A percentile compares a stretch with the other conserved stretches of the same genome.
phyloP scores from a whole-genome alignment of 1,284 basidiomycete species.

The Malassezia restricta region DNA sequence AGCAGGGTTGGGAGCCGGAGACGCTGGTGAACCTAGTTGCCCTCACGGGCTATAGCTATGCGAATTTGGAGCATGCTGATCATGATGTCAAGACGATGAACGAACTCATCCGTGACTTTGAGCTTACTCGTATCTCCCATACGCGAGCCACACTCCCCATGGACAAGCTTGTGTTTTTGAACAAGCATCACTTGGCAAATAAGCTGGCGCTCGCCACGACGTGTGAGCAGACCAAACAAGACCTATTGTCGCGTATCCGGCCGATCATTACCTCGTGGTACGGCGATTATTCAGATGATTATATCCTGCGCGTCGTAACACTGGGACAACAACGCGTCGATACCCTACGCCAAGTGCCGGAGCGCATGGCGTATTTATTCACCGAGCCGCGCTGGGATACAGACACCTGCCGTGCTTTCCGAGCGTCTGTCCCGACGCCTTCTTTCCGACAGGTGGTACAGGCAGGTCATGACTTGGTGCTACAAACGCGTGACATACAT shows the following conservation, averaged over 20 bases:
- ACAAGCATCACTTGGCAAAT: slow-evolving; percentile 24
- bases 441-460: slow-evolving; percentile 1
- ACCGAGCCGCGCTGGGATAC: slow-evolving; percentile 4
- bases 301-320: slow-evolving; percentile 2
- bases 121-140: slow-evolving; percentile 29
- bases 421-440: not conserved
- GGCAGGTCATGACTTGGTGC: not conserved
- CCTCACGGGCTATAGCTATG: slow-evolving; percentile 68
- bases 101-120: slow-evolving; percentile 27
- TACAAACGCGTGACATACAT: not conserved
- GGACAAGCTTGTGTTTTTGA: slow-evolving; percentile 35
- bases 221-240: not conserved
- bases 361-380: slow-evolving; percentile 4
- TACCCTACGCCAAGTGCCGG: slow-evolving; percentile 3
- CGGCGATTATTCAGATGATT: not conserved
- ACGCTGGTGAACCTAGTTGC: slow-evolving; percentile 87
- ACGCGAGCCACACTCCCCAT: slow-evolving; percentile 31
- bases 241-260: slow-evolving; percentile 4
- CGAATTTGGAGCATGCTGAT: slow-evolving; percentile 13
- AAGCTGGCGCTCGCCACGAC: slow-evolving; percentile 17
- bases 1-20: slow-evolving; percentile 73
- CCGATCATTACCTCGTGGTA: not conserved
- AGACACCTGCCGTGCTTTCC: slow-evolving; percentile 3
- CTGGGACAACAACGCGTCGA: slow-evolving; percentile 11
- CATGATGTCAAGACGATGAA: slow-evolving; percentile 30